Evolutionary conservation across 139 green algal species (phyloP).

Genomic region (Monoraphidium neglectum): DNA sequence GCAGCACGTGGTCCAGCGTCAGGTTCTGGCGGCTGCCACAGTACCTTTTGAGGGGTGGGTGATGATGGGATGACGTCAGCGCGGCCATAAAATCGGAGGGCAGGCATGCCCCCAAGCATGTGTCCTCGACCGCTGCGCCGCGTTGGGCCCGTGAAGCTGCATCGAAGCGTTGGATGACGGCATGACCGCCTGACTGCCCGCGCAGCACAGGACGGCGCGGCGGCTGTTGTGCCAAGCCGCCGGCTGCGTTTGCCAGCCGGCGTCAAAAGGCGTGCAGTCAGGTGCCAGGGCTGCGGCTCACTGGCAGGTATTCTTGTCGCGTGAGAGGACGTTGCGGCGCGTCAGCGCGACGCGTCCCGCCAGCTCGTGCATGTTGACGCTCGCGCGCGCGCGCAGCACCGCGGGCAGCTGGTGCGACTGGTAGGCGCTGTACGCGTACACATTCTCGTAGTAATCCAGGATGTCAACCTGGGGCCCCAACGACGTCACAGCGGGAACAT

Average conservation of each 20-base stretch:
- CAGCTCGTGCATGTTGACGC: slow-evolving; percentile 32
- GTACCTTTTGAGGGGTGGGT: slow-evolving; percentile 30
- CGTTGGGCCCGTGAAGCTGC: too few relatives aligned
- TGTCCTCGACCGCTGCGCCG: neutral
- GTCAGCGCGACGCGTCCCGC: slow-evolving; percentile 26
- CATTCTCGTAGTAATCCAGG: slow-evolving; percentile 35
- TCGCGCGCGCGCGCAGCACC: slow-evolving; percentile 36
- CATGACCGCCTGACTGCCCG: neutral
- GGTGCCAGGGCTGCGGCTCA: too few relatives aligned
- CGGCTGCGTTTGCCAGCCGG: neutral
- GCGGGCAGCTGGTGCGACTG: slow-evolving; percentile 32
- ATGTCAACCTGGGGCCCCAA: slow-evolving; percentile 42
- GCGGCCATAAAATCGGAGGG: neutral
- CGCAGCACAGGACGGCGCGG: neutral
- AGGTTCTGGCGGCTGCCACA: slow-evolving; percentile 34
- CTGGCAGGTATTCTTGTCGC: slow-evolving; percentile 53
- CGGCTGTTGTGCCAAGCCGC: neutral
- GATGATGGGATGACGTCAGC: neutral
- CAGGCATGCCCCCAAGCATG: neutral
- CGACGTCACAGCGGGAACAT: too few relatives aligned
- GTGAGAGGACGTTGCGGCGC: slow-evolving; percentile 53
- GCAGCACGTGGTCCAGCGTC: slow-evolving; percentile 46
- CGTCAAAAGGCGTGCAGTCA: too few relatives aligned
- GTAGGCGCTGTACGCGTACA: slow-evolving; percentile 24
- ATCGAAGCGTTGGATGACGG: neutral